Percentiles rank a stretch among this genome's conserved stretches.
Conservation (phyloP, 768 basidiomycete genomes). For the Podaxis sp. region DNA sequence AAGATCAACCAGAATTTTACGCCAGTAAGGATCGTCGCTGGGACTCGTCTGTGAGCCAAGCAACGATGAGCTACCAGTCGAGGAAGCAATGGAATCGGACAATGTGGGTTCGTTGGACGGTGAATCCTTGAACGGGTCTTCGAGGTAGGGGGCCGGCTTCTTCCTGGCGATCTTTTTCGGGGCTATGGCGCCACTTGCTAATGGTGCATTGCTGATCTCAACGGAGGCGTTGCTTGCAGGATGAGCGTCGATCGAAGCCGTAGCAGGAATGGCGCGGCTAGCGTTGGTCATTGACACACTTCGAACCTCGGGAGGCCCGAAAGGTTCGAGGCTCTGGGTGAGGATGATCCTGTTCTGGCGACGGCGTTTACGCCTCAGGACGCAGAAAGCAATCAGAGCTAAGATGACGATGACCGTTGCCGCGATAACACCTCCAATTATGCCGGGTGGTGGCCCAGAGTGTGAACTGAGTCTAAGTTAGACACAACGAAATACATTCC, state of each 20-base stretch:
- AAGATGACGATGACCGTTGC: constrained; percentile 7
- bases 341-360: constrained; percentile 3
- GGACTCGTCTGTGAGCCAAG: neutral
- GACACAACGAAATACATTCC: neutral
- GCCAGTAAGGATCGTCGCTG: constrained; percentile 6
- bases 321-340: neutral
- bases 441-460: neutral
- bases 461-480: neutral
- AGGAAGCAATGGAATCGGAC: neutral
- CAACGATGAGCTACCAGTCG: neutral
- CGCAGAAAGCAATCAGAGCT: constrained; percentile 6
- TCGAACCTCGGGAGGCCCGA: neutral
- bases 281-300: neutral
- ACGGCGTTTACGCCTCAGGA: constrained; percentile 9
- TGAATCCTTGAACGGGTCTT: neutral
- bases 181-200: neutral
- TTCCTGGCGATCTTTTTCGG: neutral
- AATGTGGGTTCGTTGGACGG: neutral
- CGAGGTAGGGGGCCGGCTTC: constrained; percentile 6
- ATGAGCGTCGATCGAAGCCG: neutral
- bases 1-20: neutral
- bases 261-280: neutral
- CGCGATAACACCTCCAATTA: constrained; percentile 11
- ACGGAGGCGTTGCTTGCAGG: neutral
- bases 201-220: neutral